phyloP scores from a whole-genome alignment of 2,329 filamentous ascomycete genomes.

The Golovinomyces cichoracearum region DNA sequence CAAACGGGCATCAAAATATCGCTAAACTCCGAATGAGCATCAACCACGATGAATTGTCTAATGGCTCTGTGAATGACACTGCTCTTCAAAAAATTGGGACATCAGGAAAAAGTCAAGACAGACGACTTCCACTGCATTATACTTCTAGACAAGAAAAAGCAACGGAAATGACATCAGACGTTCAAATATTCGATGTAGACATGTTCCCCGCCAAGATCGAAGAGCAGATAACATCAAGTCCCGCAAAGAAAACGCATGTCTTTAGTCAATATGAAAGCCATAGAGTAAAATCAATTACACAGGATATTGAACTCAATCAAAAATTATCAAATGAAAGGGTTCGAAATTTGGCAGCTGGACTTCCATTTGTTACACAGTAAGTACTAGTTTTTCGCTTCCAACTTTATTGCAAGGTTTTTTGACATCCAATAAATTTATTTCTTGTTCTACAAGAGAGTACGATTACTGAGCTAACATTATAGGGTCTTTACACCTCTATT shows the following conservation, averaged over 20 bases:
- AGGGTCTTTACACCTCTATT: constrained; percentile 23
- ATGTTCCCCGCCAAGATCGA: constrained; percentile 8
- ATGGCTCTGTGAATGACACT: constrained; percentile 5
- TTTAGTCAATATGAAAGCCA: constrained; percentile 17
- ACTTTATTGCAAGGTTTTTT: background rate
- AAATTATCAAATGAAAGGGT: constrained; percentile 3
- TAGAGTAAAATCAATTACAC: constrained; percentile 10
- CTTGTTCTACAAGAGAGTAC: background rate
- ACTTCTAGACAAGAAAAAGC: too few relatives aligned
- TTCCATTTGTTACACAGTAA: constrained; percentile 14
- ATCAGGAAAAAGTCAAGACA: constrained; percentile 5
- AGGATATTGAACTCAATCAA: background rate
- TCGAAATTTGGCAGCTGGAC: constrained; percentile 12
- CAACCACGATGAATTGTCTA: constrained; percentile 4
- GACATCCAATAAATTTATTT: too few relatives aligned
- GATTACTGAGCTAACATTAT: background rate
- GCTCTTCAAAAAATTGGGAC: constrained; percentile 2
- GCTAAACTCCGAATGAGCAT: constrained; percentile 43
- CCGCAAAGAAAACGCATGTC: constrained; percentile 12
- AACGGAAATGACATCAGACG: background rate
- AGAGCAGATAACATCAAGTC: constrained; percentile 9
- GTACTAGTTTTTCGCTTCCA: constrained; percentile 4
- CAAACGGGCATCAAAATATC: constrained; percentile 54
- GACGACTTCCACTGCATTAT: constrained; percentile 17
- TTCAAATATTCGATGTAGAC: constrained; percentile 16